phyloP scores from a whole-genome alignment of 306 rosid species.

The Rubus parviflorus region DNA sequence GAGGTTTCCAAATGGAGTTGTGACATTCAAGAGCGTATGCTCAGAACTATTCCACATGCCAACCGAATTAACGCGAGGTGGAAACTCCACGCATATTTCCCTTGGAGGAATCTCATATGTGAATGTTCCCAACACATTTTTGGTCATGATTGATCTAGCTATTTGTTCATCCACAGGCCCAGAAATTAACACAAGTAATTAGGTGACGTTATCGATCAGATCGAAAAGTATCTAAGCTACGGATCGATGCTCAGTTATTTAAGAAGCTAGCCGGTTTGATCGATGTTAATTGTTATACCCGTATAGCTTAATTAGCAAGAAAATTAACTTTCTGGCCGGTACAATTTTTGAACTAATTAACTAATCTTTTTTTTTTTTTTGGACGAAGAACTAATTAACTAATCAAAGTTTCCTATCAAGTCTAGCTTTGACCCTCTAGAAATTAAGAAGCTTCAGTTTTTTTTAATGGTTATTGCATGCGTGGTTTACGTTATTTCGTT shows the following conservation, averaged over 20 bases:
- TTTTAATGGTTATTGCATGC: too few species aligned
- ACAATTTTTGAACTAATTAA: too few species aligned
- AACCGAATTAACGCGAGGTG: constrained; percentile 10
- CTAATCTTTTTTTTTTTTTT: too few species aligned
- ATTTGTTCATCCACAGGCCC: background rate
- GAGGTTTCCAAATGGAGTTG: background rate
- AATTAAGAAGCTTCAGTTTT: too few species aligned
- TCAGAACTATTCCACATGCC: constrained; percentile 30
- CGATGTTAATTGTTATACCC: background rate
- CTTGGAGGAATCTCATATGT: background rate
- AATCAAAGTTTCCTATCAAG: too few species aligned
- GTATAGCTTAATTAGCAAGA: background rate
- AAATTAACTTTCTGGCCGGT: background rate
- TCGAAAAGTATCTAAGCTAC: background rate
- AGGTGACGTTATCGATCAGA: background rate
- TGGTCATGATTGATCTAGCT: background rate
- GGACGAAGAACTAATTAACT: too few species aligned
- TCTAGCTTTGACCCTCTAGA: too few species aligned
- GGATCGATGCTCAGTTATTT: background rate
- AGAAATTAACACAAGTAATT: too few species aligned
- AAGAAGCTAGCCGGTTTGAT: background rate
- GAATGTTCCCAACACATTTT: background rate
- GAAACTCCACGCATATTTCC: background rate
- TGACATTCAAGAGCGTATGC: background rate
- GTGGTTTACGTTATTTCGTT: too few species aligned